phyloP scores from a whole-genome alignment of 148 eudicot genomes.

The Bassia scoparia region DNA sequence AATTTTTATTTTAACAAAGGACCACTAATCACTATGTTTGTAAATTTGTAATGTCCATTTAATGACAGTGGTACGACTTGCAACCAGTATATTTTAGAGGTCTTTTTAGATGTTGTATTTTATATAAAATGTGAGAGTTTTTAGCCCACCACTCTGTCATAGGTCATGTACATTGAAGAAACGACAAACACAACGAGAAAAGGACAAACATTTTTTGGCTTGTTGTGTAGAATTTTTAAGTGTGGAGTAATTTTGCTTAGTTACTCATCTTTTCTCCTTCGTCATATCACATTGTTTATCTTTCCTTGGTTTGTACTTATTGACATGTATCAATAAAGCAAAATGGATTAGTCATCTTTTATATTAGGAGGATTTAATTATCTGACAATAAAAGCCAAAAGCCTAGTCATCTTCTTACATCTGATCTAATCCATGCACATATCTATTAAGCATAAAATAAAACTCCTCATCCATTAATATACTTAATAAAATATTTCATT shows the following conservation, averaged over 20 bases:
- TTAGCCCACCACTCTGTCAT: neutral
- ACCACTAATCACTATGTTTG: too few relatives aligned
- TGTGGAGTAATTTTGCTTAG: neutral
- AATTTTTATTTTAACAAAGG: neutral
- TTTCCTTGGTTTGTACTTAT: neutral
- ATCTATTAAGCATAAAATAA: too few relatives aligned
- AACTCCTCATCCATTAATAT: too few relatives aligned
- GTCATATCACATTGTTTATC: too few relatives aligned
- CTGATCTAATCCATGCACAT: neutral
- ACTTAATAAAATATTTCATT: too few relatives aligned
- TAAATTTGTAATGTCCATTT: constrained; percentile 9
- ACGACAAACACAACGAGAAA: constrained; percentile 9
- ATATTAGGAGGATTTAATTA: neutral
- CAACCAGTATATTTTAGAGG: neutral
- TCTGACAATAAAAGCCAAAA: neutral
- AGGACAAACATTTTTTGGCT: neutral
- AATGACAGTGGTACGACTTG: neutral
- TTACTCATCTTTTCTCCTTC: neutral
- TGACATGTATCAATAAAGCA: neutral
- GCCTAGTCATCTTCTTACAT: neutral
- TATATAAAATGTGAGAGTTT: neutral
- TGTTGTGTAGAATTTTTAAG: neutral
- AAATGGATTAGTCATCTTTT: constrained; percentile 9
- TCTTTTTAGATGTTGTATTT: neutral
- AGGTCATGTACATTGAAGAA: neutral